Evolutionary conservation across 345 rosid genomes (phyloP).

Genomic region (Brassica juncea): DNA sequence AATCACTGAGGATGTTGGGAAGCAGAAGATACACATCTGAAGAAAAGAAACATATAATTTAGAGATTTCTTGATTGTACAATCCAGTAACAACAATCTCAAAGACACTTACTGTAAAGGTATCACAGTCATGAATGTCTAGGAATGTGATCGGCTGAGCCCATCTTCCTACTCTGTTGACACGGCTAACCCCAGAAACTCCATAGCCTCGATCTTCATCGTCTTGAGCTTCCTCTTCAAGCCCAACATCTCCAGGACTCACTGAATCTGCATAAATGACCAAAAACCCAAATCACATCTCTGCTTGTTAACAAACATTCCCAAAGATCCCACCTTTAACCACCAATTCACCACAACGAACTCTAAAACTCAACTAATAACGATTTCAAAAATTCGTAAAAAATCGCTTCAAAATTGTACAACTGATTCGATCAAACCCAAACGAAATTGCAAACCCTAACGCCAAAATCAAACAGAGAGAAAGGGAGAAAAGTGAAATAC

Average conservation of each 20-base stretch:
- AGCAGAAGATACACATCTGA: slow-evolving; percentile 95
- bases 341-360: background rate
- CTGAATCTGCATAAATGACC: slow-evolving; percentile 57
- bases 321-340: slow-evolving; percentile 9
- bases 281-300: slow-evolving; percentile 14
- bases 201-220: slow-evolving; percentile 78
- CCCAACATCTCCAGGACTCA: slow-evolving; percentile 81
- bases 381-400: slow-evolving; percentile 12
- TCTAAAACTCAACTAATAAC: background rate
- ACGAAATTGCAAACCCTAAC: background rate
- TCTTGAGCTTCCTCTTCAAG: slow-evolving; percentile 65
- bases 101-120: slow-evolving; percentile 62
- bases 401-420: background rate
- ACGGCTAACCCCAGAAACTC: slow-evolving; percentile 56
- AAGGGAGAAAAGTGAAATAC: slow-evolving; percentile 42
- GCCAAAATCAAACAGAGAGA: background rate
- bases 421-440: background rate
- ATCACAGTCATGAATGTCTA: slow-evolving; percentile 68
- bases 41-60: slow-evolving; percentile 18
- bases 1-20: slow-evolving; percentile 92
- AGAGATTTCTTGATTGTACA: slow-evolving; percentile 7
- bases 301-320: background rate
- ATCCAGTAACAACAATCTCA: background rate
- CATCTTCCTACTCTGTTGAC: slow-evolving; percentile 65
- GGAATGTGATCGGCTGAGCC: slow-evolving; percentile 90